Conservation (phyloP, 2,329 filamentous ascomycete species). For the Colletotrichum gigasporum region DNA sequence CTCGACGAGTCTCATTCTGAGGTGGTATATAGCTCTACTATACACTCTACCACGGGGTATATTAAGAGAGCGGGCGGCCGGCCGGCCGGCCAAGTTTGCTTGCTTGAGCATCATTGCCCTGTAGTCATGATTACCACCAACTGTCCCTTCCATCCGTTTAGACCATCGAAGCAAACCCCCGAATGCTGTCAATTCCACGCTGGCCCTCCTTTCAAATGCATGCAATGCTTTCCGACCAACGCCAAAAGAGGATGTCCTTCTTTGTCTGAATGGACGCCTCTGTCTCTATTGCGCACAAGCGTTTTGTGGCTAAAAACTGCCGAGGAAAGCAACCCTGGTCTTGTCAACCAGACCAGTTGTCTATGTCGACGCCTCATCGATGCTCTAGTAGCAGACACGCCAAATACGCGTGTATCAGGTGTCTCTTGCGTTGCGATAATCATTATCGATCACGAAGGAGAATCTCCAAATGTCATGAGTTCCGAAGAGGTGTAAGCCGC, state of each 20-base stretch:
- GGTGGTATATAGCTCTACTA: conserved; percentile 23
- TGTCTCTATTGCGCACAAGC: conserved; percentile 13
- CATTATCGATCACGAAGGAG: not conserved
- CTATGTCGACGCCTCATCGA: not conserved
- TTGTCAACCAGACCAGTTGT: not conserved
- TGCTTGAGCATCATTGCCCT: not conserved
- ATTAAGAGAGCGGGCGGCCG: conserved; percentile 20
- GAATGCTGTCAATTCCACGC: conserved; percentile 29
- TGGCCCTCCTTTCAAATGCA: conserved; percentile 28
- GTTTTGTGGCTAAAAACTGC: not conserved
- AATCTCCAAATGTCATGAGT: not conserved
- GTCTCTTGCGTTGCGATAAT: not conserved
- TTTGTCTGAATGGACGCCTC: not conserved
- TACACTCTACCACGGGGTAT: conserved; percentile 28
- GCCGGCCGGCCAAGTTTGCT: not conserved
- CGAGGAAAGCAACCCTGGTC: not conserved
- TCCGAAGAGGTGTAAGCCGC: not conserved
- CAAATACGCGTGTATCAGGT: not conserved
- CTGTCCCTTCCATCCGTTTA: conserved; percentile 3
- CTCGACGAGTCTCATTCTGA: not conserved
- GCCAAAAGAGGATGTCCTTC: conserved; percentile 16
- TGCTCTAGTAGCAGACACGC: not conserved
- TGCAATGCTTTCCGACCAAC: conserved; percentile 31
- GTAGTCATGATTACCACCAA: conserved; percentile 5
- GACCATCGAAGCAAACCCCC: conserved; percentile 12